Conservation (phyloP, 1,284 basidiomycete genomes). For the Fomitiporia mediterranea region DNA sequence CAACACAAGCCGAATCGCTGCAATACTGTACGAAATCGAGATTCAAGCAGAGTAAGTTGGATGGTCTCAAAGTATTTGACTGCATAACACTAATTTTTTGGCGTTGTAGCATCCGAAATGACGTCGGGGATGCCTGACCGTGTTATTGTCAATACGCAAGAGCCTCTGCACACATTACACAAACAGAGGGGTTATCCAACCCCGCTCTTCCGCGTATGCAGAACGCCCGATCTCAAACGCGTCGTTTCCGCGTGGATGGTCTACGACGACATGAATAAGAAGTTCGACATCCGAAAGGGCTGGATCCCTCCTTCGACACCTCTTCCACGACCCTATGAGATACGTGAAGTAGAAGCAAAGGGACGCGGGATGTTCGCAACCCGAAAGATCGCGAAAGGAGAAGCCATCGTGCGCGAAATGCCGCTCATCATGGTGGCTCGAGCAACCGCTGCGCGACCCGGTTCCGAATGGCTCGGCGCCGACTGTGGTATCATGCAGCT, state of each 20-base stretch:
- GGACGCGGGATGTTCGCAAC: not conserved
- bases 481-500: not conserved
- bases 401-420: not conserved
- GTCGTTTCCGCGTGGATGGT: not conserved
- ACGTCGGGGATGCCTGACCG: no score
- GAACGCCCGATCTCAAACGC: not conserved
- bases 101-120: no score
- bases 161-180: no score
- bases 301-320: not conserved
- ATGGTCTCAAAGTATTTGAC: no score
- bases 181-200: no score
- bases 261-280: not conserved
- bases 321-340: not conserved
- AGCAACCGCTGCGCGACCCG: not conserved
- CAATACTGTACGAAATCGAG: no score
- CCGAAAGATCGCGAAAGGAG: not conserved
- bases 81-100: no score
- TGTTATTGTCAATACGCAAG: no score
- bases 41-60: no score
- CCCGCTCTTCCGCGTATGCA: not conserved
- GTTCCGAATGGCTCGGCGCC: not conserved
- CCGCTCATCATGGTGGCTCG: not conserved
- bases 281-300: not conserved
- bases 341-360: not conserved
- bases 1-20: no score